These are phyloP conservation scores for Auriscalpium microsporum DNA, from an alignment of 768 basidiomycete genomes.

Conservation along the genomic window DNA sequence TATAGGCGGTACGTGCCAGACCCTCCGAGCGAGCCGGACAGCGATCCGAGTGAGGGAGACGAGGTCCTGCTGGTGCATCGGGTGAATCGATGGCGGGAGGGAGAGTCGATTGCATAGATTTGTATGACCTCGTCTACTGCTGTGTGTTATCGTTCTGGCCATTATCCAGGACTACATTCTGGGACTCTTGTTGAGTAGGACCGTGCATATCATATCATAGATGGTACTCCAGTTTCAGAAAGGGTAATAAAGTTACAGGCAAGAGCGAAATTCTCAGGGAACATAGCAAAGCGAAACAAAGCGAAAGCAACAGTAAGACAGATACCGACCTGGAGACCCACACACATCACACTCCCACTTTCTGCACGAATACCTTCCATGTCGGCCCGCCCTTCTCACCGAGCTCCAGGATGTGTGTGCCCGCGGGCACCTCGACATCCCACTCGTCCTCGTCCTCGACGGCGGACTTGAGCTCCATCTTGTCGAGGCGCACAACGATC, in stretches of 20 bases:
- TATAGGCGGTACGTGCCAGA: conserved; percentile 66
- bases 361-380: conserved; percentile 57
- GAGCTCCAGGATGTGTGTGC: conserved; percentile 53
- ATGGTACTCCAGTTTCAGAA: no score
- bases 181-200: no score
- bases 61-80: conserved; percentile 25
- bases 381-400: conserved; percentile 57
- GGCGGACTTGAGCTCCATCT: conserved; percentile 36
- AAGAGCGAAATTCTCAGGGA: neutral
- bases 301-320: neutral
- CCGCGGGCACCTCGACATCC: conserved; percentile 51
- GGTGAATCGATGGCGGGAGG: conserved; percentile 20
- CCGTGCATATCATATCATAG: no score
- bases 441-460: conserved; percentile 44
- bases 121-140: conserved; percentile 2
- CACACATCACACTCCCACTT: conserved; percentile 7
- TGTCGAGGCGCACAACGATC: conserved; percentile 54
- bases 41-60: conserved; percentile 22
- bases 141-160: neutral
- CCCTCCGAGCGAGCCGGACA: conserved; percentile 32
- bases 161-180: no score
- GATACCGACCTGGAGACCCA: neutral
- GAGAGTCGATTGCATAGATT: conserved; percentile 9
- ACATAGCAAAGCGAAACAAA: neutral
- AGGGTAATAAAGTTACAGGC: no score